A percentile compares a stretch with the other conserved stretches of the same genome.
Conservation (phyloP, 108 stramenopile genomes). For the Nitzschia putrida region DNA sequence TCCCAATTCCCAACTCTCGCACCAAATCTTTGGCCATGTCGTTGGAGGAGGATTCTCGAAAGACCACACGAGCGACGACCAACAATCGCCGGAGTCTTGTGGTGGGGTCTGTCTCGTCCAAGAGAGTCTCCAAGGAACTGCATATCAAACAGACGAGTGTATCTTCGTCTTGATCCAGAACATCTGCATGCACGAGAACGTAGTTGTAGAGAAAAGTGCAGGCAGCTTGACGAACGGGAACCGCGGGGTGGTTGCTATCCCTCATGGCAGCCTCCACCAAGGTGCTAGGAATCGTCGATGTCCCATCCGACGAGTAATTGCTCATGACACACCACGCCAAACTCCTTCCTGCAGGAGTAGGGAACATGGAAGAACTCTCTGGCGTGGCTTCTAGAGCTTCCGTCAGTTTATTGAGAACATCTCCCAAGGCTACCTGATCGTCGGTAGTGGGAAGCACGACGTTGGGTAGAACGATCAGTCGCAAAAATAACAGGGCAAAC, state of each 20-base stretch:
- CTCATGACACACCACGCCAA: slow-evolving; percentile 29
- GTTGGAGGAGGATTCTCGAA: background rate
- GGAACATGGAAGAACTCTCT: background rate
- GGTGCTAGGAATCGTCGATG: background rate
- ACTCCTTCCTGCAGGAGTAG: background rate
- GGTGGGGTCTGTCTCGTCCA: slow-evolving; percentile 52
- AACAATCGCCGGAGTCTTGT: slow-evolving; percentile 40
- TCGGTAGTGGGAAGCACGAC: background rate
- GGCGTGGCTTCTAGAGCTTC: background rate
- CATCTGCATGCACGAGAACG: slow-evolving; percentile 3
- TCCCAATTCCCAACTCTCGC: slow-evolving; percentile 31
- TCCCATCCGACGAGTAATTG: background rate
- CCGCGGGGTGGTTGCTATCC: background rate
- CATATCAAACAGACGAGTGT: slow-evolving; percentile 54
- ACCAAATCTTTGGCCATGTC: slow-evolving; percentile 18
- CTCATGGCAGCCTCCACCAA: slow-evolving; percentile 4
- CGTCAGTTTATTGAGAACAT: slow-evolving; percentile 1
- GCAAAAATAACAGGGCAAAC: slow-evolving; percentile 62
- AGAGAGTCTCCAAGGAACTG: slow-evolving; percentile 52
- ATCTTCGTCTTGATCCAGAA: slow-evolving; percentile 45
- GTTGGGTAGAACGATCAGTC: slow-evolving; percentile 53
- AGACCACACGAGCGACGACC: slow-evolving; percentile 27
- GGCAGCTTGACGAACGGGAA: slow-evolving; percentile 52
- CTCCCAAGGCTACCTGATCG: too few relatives aligned
- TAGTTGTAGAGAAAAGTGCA: slow-evolving; percentile 65